Percentiles rank a stretch among this genome's conserved stretches.
Conservation (phyloP, 2,329 filamentous ascomycete species). For the Neonectria magnoliae region DNA sequence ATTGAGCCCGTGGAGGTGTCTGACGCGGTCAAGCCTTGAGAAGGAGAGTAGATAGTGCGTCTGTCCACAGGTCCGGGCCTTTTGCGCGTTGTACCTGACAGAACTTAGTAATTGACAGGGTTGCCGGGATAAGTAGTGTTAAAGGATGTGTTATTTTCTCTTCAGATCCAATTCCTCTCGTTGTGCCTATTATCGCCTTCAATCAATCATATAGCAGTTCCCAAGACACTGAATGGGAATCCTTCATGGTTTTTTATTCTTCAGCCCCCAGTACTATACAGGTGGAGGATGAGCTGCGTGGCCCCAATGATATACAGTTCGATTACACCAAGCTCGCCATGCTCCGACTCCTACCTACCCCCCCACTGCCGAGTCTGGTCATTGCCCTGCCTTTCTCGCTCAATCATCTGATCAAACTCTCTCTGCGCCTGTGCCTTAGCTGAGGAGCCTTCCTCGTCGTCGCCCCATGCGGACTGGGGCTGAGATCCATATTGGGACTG, state of each 20-base stretch:
- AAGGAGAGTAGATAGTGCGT: not conserved
- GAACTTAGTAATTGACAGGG: slow-evolving; percentile 7
- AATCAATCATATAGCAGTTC: too few species aligned
- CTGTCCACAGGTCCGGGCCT: not conserved
- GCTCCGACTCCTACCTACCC: slow-evolving; percentile 25
- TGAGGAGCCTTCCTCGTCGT: slow-evolving; percentile 49
- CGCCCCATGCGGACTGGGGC: slow-evolving; percentile 38
- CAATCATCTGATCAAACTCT: slow-evolving; percentile 61
- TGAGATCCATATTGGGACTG: slow-evolving; percentile 18
- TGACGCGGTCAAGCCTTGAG: slow-evolving; percentile 45
- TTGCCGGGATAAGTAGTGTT: slow-evolving; percentile 8
- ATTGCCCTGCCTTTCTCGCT: slow-evolving; percentile 52
- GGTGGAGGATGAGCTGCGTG: slow-evolving; percentile 1
- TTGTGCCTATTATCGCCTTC: not conserved
- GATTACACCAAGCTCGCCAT: not conserved
- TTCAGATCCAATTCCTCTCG: not conserved
- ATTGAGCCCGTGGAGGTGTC: slow-evolving; percentile 50
- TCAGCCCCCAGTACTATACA: slow-evolving; percentile 5
- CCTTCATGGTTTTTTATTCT: not conserved
- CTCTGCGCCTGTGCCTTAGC: slow-evolving; percentile 59
- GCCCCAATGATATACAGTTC: slow-evolving; percentile 11
- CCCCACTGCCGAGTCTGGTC: slow-evolving; percentile 45
- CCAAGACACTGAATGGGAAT: not conserved
- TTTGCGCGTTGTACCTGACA: slow-evolving; percentile 9
- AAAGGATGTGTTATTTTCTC: slow-evolving; percentile 1